Evolutionary conservation across 164 flowering plant species (phyloP).

Genomic region (Berberis thunbergii): DNA sequence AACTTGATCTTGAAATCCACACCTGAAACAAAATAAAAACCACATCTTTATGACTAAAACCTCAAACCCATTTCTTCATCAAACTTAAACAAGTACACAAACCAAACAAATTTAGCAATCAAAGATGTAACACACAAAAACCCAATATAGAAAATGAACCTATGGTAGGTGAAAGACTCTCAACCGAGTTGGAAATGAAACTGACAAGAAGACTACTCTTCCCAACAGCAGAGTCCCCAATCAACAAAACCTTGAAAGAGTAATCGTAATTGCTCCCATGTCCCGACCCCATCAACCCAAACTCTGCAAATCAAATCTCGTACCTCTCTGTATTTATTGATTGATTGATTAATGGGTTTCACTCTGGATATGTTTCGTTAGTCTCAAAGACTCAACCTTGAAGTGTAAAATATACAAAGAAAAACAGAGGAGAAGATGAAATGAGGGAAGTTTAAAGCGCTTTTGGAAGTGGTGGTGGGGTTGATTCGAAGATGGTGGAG

Average conservation of each 20-base stretch:
- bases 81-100: no score
- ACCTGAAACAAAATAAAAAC: constrained; percentile 25
- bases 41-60: not conserved
- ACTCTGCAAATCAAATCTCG: not conserved
- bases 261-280: constrained; percentile 41
- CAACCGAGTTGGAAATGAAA: constrained; percentile 54
- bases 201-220: constrained; percentile 84
- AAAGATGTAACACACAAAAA: not conserved
- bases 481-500: no score
- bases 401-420: no score
- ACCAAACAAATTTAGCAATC: not conserved
- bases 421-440: not conserved
- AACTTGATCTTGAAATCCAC: constrained; percentile 67
- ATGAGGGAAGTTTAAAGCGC: no score
- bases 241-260: constrained; percentile 78
- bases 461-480: no score
- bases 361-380: no score
- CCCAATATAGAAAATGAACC: constrained; percentile 33
- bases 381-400: not conserved
- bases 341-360: no score
- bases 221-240: constrained; percentile 90
- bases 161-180: constrained; percentile 70
- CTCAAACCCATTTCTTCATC: no score
- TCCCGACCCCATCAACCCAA: constrained; percentile 22
- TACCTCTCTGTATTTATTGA: constrained; percentile 1